Base-by-base conservation (phyloP, 352 stramenopile species). In the Globisporangium parvum region DNA sequence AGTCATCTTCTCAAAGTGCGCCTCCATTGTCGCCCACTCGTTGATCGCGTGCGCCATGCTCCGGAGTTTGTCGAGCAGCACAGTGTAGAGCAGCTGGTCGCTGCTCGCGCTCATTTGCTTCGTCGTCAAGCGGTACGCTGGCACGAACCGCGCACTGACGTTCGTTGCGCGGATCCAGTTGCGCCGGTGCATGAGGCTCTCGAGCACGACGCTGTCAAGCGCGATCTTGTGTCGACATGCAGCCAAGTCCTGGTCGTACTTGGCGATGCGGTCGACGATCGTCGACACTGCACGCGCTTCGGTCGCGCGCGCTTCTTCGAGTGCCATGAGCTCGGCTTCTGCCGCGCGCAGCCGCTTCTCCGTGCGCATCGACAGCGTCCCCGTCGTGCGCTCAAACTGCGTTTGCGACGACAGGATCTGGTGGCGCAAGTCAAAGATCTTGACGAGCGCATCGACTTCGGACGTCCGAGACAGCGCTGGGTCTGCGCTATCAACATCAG, bases 11-110 rank as follows among this genome's bases (percentile, higher is more conserved):
- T 80, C 66, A 41, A 84, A 91, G 61, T 91, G 80, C 1, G 35
- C 53, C 55, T 88, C 76, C 76, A 89, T 91, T 55, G 78, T 81
- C 26, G 71, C 65, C 80, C 80, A 91, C 51, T 91, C 78, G 37
- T 89, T 89, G 23, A 91, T 63, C 3, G 70, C 77, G 1, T 64
- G 58, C 9, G 76, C 74, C 12, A 88, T 73, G 20, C 73, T 71
- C 15, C 69, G 73, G 5, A 91, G 66, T 54, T 89, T 88, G 54
- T 91, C 76, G 15, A 87, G 53, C 53, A 91, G 59, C 21, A 91
- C 75, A 0, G 80, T 91, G n/a, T 83, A 53, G 28, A 91, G 61
- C 3, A 91, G 62, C 50, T 89, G 78, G 57, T 91, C 78, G 57
- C 75, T 85, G 55, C 78, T 89, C 2, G 57, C 70, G 26, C 73